Base-by-base conservation (phyloP, 2,329 filamentous ascomycete genomes). In the Ceratocystis eucalypticola region DNA sequence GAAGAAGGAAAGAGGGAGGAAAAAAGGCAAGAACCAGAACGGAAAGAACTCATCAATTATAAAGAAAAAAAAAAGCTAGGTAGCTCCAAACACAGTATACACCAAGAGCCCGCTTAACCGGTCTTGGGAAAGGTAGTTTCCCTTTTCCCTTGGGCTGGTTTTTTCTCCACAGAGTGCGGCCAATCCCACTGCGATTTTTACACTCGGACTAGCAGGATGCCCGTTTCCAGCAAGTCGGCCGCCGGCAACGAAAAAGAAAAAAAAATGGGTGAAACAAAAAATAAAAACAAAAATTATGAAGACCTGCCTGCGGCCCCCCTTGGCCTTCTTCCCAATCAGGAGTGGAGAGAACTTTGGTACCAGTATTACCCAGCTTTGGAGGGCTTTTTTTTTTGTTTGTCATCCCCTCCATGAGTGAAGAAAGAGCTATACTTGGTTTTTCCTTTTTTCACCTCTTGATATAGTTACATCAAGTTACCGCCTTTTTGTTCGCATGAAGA, bases 81-180 rank as follows among this genome's bases (percentile, higher is more conserved):
- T 15, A 41, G 37, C 37, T 41, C 37, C 37, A 41, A 41, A 41
- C 37, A 15, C 37, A 15, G 37, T 15, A 25, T 67, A 48, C 33
- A 30, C 28, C n/a, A 61, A 61, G 65, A 55, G 33, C 55, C 55
- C 55, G 55, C 55, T 59, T 59, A 37, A 30, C 55, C 55, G 55
- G 46, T 55, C 46, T 45, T 41, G 22, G 30, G 15, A 55, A 59
- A n/a, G 25, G 70, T 33, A 71, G 68, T 65, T 76, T 30, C 37
- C 41, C 37, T 46, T 62, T 55, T 65, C 37, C 28, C 55, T 62
- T 41, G 37, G 37, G 3, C 37, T 41, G 37, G 12, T 33, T 65
- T 65, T 57, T 50, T 59, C 7, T 37, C 25, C 55, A 37, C 55
- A 59, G 25, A 37, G 33, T 10, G 28, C 55, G 55, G 55, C 55